Percentiles rank a stretch among this genome's conserved stretches.
Conservation (phyloP, 768 basidiomycete species). For the Lentinula sp. region DNA sequence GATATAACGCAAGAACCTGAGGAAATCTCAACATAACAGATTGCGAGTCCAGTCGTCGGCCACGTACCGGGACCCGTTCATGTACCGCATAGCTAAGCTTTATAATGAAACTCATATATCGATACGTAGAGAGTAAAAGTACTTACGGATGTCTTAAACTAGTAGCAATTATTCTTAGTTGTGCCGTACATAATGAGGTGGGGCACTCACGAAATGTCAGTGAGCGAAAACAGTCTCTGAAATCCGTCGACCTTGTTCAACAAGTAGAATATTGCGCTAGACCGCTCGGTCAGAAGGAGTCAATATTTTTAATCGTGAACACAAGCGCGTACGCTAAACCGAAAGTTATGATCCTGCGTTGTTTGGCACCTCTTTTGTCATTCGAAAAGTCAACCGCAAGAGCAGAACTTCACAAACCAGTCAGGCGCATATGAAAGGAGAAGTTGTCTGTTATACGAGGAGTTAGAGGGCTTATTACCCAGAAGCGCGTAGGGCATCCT, state of each 20-base stretch:
- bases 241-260: constrained; percentile 67
- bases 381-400: neutral
- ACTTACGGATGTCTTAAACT: constrained; percentile 39
- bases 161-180: neutral
- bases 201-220: constrained; percentile 63
- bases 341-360: constrained; percentile 61
- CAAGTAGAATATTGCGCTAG: constrained; percentile 55
- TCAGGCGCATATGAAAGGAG: constrained; percentile 70
- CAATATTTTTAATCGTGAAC: neutral
- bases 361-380: neutral
- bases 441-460: constrained; percentile 32
- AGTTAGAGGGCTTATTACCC: constrained; percentile 11
- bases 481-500: neutral
- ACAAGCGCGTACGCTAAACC: constrained; percentile 48
- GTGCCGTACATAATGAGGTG: neutral
- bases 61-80: constrained; percentile 67
- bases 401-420: constrained; percentile 41
- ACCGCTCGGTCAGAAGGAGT: neutral
- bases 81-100: constrained; percentile 54
- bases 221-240: constrained; percentile 70
- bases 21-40: neutral
- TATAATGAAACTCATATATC: neutral
- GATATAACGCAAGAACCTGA: constrained; percentile 42
- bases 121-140: neutral
- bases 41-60: constrained; percentile 7